Percentiles rank a stretch among this genome's conserved stretches.
phyloP scores from a whole-genome alignment of 1,284 basidiomycete genomes.

The Xanthoconium separans region DNA sequence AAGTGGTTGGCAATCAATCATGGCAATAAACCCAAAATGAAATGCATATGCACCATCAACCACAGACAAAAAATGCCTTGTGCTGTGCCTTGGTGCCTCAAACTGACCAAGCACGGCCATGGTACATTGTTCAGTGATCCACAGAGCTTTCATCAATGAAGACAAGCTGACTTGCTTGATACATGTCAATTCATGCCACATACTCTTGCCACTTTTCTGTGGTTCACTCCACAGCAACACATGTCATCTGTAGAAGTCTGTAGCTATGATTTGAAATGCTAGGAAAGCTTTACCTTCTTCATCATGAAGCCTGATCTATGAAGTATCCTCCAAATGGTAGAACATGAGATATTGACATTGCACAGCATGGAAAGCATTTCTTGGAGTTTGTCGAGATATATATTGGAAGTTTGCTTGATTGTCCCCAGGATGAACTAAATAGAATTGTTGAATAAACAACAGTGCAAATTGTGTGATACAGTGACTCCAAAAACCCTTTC shows the following conservation, averaged over 20 bases:
- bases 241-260: constrained; percentile 17
- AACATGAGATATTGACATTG: constrained; percentile 4
- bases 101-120: constrained; percentile 22
- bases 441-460: not conserved
- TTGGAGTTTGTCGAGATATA: not conserved
- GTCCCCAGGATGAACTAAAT: not conserved
- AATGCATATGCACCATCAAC: constrained; percentile 23
- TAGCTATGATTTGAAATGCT: not conserved
- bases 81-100: not conserved
- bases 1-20: not conserved
- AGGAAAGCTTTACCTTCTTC: constrained; percentile 21
- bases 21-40: not conserved
- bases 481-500: no score
- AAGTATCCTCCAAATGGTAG: constrained; percentile 25
- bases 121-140: constrained; percentile 6
- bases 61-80: constrained; percentile 21
- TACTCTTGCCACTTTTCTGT: constrained; percentile 22
- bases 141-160: constrained; percentile 17
- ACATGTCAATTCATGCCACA: constrained; percentile 20
- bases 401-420: not conserved
- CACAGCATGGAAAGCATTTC: not conserved
- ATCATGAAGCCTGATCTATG: constrained; percentile 15
- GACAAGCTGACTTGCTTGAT: constrained; percentile 25
- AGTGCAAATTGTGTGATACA: no score
- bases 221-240: constrained; percentile 24